Base-by-base conservation (phyloP, 139 green algal genomes). In the Yamagishiella unicocca region DNA sequence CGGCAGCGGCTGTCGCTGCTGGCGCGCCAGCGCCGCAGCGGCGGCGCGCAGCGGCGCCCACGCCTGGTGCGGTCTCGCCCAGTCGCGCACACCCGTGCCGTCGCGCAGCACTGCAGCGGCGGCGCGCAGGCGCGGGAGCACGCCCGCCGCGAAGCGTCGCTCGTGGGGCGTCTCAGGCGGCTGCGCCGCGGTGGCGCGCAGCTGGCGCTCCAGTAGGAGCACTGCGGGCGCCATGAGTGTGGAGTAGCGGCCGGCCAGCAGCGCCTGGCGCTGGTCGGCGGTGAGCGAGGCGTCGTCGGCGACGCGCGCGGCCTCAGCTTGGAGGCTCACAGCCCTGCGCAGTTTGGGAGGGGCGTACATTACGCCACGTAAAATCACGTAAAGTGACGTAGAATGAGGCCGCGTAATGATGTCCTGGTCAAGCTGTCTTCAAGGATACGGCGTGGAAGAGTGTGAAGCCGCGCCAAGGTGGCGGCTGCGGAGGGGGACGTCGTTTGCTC, bases 201-300 rank as follows among this genome's bases (percentile, higher is more conserved):
- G 46, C 35, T 93, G 89, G n/a, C 87, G 84, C 84, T 95, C 88
- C 61, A 97, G 88, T 31, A 77, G 76, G n/a, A 92, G 38, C 14
- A 94, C 50, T 0, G 92, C 89, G 17, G 93, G 94, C 0, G 91
- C 81, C 87, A 95, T 94, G 33, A 95, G 81, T 0, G 93, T 91
- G 25, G 71, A 27, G 71, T 93, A 96, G 80, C 94, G 73, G 54
- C 35, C 66, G 17, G 75, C 61, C 29, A 91, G 74, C 4, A 89
- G 80, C 21, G 87, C 31, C 35, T 76, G 73, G 33, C 77, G 42
- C 90, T 91, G 90, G 38, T 66, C 77, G 40, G 43, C 14, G 22
- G 76, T 43, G 31, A 88, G n/a, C 38, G 82, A 82, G 42, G 70
- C 42, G 37, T 88, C 87, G 9, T 89, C 74, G 0, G 43, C 70